These are phyloP conservation scores for Thelonectria blattea DNA, from an alignment of 2,329 filamentous ascomycete species.

Conservation along the genomic window DNA sequence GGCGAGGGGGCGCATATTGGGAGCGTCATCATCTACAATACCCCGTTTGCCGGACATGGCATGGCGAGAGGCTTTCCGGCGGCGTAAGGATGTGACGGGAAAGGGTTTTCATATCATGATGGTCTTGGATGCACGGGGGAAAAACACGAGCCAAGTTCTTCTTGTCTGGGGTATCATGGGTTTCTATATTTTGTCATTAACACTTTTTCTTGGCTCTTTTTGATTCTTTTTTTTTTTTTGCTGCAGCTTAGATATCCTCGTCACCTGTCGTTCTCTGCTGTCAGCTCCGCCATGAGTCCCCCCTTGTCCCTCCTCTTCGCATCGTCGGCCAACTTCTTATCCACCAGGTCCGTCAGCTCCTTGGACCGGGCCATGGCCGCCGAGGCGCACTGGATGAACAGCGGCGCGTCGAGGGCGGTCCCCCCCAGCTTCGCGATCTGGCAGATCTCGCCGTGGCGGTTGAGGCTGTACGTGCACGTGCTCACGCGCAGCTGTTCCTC, in stretches of 20 bases:
- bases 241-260: conserved; percentile 22
- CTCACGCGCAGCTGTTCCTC: conserved; percentile 80
- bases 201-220: conserved; percentile 24
- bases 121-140: conserved; percentile 19
- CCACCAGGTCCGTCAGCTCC: conserved; percentile 76
- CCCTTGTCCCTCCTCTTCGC: conserved; percentile 78
- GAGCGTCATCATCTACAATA: conserved; percentile 28
- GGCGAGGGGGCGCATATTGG: conserved; percentile 13
- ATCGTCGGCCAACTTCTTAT: conserved; percentile 77
- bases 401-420: conserved; percentile 77
- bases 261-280: conserved; percentile 81
- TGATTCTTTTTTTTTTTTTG: conserved; percentile 20
- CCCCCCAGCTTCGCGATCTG: conserved; percentile 92
- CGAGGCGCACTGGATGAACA: conserved; percentile 76
- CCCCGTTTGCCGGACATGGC: conserved; percentile 4
- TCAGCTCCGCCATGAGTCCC: conserved; percentile 76
- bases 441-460: conserved; percentile 88
- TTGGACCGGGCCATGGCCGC: conserved; percentile 80
- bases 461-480: conserved; percentile 82
- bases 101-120: conserved; percentile 25
- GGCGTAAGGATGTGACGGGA: conserved; percentile 28
- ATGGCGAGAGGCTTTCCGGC: conserved; percentile 3
- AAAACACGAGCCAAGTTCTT: conserved; percentile 17
- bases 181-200: conserved; percentile 25
- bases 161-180: conserved; percentile 40